Evolutionary conservation across 352 stramenopile species (phyloP).

Genomic region (Pythium dissimile): DNA sequence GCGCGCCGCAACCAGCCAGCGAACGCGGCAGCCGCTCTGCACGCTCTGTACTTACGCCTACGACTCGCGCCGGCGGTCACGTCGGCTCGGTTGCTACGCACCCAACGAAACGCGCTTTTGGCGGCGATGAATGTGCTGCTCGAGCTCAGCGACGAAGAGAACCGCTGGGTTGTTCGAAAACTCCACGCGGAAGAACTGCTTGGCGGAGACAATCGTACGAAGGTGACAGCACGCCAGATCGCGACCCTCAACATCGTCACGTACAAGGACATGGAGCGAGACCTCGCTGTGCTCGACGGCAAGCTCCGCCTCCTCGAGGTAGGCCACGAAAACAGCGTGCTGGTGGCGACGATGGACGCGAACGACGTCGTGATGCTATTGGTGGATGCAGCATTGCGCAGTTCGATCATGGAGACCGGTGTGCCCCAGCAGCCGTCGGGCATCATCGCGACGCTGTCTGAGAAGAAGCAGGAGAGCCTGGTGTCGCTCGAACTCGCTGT

Average conservation of each 20-base stretch:
- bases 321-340: constrained; percentile 46
- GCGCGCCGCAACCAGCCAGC: constrained; percentile 54
- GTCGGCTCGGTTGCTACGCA: constrained; percentile 35
- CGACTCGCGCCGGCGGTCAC: constrained; percentile 33
- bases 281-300: constrained; percentile 55
- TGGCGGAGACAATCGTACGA: background rate
- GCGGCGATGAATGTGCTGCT: constrained; percentile 43
- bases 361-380: constrained; percentile 56
- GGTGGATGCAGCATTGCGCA: constrained; percentile 37
- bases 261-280: constrained; percentile 50
- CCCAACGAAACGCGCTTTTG: constrained; percentile 63
- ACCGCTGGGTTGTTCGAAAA: constrained; percentile 71
- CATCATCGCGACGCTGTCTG: constrained; percentile 24
- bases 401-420: background rate
- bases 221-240: constrained; percentile 9
- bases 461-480: constrained; percentile 45
- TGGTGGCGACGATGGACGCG: constrained; percentile 55
- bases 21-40: constrained; percentile 58
- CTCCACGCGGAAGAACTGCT: constrained; percentile 54
- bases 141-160: constrained; percentile 33
- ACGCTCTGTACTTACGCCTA: constrained; percentile 50
- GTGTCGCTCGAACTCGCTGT: constrained; percentile 48
- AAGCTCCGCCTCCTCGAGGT: constrained; percentile 57
- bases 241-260: constrained; percentile 56
- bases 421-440: constrained; percentile 15